Percentiles rank a stretch among this genome's conserved stretches.
phyloP scores from a whole-genome alignment of 768 basidiomycete genomes.

The Leccinum uliginosum region DNA sequence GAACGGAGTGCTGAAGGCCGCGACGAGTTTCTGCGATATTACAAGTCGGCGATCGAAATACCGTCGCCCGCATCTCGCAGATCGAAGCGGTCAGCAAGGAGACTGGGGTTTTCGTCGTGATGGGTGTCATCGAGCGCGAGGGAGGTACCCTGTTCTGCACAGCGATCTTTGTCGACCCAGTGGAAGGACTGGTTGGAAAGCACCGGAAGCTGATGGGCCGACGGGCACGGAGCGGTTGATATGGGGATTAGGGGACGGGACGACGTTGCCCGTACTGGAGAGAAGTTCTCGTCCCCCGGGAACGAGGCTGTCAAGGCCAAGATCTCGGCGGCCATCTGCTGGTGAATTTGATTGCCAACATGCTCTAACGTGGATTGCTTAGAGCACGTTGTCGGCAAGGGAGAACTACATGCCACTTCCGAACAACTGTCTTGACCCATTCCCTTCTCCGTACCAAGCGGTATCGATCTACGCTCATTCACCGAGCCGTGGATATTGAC shows the following conservation, averaged over 20 bases:
- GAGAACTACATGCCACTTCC: conserved; percentile 72
- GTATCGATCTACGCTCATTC: too few relatives aligned
- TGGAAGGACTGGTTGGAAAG: conserved; percentile 50
- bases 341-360: conserved; percentile 33
- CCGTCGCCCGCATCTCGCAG: conserved; percentile 46
- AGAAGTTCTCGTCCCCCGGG: conserved; percentile 32
- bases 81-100: conserved; percentile 48
- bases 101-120: conserved; percentile 50
- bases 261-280: conserved; percentile 47
- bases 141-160: conserved; percentile 43
- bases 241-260: conserved; percentile 59
- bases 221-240: conserved; percentile 57
- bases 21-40: conserved; percentile 55
- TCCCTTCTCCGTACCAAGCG: too few relatives aligned
- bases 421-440: too few relatives aligned
- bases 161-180: conserved; percentile 51
- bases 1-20: conserved; percentile 46
- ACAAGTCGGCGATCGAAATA: conserved; percentile 51
- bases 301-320: conserved; percentile 35
- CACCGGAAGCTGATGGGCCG: conserved; percentile 63
- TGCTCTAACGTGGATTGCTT: not conserved
- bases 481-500: too few relatives aligned
- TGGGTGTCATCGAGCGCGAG: conserved; percentile 42
- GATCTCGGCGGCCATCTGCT: conserved; percentile 55
- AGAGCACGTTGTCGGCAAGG: conserved; percentile 38